phyloP scores from a whole-genome alignment of 805 yeast genomes.

The Priceomyces medius region DNA sequence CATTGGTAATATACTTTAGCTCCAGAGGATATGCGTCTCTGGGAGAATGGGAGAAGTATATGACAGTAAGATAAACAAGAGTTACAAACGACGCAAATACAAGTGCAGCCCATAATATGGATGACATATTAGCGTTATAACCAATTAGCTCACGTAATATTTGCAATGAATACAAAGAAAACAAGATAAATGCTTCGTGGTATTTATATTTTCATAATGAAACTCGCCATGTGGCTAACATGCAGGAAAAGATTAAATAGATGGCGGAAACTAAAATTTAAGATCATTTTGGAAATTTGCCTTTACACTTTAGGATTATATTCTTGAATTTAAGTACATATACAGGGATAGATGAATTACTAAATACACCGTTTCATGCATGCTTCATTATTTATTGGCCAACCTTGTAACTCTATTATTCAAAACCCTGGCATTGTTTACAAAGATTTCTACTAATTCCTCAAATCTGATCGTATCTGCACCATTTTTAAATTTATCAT shows the following conservation, averaged over 20 bases:
- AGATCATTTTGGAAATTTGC: too few relatives aligned
- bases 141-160: too few relatives aligned
- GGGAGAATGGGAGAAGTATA: slow-evolving; percentile 62
- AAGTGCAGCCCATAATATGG: slow-evolving; percentile 1
- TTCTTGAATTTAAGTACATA: background rate
- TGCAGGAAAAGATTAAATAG: too few relatives aligned
- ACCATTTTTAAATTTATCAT: slow-evolving; percentile 40
- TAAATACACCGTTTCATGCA: background rate
- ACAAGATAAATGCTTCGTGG: background rate
- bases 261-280: too few relatives aligned
- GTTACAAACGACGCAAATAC: background rate
- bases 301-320: too few relatives aligned
- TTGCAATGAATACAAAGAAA: too few relatives aligned
- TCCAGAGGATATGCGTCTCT: slow-evolving; percentile 56
- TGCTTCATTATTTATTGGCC: slow-evolving; percentile 22
- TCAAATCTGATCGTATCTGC: slow-evolving; percentile 39
- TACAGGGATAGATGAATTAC: background rate
- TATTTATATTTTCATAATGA: background rate
- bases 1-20: slow-evolving; percentile 51
- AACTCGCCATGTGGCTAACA: too few relatives aligned
- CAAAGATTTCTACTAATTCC: slow-evolving; percentile 44
- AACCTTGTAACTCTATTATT: slow-evolving; percentile 44
- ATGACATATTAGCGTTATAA: background rate
- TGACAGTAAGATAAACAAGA: slow-evolving; percentile 38
- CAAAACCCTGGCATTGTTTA: slow-evolving; percentile 44